These are phyloP conservation scores for Magnaporthales sp. DNA, from an alignment of 2,329 filamentous ascomycete genomes.

Conservation along the genomic window DNA sequence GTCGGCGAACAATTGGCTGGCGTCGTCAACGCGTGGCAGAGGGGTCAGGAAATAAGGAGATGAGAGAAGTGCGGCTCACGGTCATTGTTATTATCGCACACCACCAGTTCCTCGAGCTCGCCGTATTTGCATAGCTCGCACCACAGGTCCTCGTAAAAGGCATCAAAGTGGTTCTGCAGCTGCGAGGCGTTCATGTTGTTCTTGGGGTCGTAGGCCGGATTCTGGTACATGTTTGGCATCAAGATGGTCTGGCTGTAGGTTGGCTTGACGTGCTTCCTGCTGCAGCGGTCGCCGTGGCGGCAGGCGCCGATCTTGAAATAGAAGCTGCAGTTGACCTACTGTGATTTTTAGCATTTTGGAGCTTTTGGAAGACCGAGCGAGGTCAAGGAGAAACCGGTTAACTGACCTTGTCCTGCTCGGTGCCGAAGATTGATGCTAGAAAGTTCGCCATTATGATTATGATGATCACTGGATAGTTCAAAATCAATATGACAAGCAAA, in stretches of 20 bases:
- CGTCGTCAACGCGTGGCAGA: not conserved
- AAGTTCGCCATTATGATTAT: constrained; percentile 76
- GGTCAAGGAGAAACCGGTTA: not conserved
- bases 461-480: not conserved
- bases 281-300: constrained; percentile 96
- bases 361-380: constrained; percentile 11
- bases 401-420: constrained; percentile 81
- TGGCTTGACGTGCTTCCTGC: constrained; percentile 97
- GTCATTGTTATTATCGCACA: constrained; percentile 99
- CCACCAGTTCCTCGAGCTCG: constrained; percentile 93
- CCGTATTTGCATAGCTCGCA: constrained; percentile 99
- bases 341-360: constrained; percentile 5
- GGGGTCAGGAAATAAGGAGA: not conserved
- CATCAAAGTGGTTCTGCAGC: constrained; percentile 98
- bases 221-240: constrained; percentile 97
- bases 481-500: not conserved
- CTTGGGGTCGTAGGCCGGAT: constrained; percentile 93
- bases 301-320: constrained; percentile 99
- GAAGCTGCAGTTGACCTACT: constrained; percentile 88
- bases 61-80: constrained; percentile 21
- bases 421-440: constrained; percentile 98
- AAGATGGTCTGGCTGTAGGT: constrained; percentile 97
- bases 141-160: constrained; percentile 99
- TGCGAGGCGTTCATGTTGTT: constrained; percentile 94
- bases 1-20: not conserved